Conservation (phyloP, 257 asterid species). For the Salvia splendens region DNA sequence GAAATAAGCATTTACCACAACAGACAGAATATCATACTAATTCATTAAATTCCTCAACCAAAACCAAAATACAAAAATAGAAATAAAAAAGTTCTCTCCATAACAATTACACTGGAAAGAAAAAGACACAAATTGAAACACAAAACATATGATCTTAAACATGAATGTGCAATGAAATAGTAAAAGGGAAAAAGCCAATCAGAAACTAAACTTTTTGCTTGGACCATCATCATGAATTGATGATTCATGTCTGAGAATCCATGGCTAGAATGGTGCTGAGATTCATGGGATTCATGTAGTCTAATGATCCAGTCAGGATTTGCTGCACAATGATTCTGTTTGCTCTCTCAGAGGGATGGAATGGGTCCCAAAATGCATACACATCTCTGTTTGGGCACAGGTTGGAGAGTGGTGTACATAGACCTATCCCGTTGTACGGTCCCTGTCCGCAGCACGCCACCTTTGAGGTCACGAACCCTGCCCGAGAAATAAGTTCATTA, state of each 20-base stretch:
- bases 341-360: constrained; percentile 69
- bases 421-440: constrained; percentile 57
- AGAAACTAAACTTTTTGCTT: background rate
- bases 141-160: background rate
- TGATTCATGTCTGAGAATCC: constrained; percentile 41
- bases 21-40: background rate
- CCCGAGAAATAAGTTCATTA: background rate
- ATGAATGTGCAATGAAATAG: background rate
- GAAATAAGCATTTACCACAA: constrained; percentile 10
- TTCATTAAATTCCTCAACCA: background rate
- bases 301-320: constrained; percentile 48
- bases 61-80: background rate
- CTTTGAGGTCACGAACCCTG: constrained; percentile 63
- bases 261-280: constrained; percentile 61
- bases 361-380: constrained; percentile 71
- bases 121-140: background rate
- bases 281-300: constrained; percentile 73
- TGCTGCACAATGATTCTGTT: constrained; percentile 51
- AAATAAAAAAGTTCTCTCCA: background rate
- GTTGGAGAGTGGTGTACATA: constrained; percentile 53
- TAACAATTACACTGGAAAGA: constrained; percentile 15
- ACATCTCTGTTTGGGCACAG: constrained; percentile 61
- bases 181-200: background rate
- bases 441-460: constrained; percentile 79
- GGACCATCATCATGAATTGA: background rate